A percentile compares a stretch with the other conserved stretches of the same genome.
Evolutionary conservation across 441 rosid species (phyloP).

Genomic region (Populus trichocarpa): DNA sequence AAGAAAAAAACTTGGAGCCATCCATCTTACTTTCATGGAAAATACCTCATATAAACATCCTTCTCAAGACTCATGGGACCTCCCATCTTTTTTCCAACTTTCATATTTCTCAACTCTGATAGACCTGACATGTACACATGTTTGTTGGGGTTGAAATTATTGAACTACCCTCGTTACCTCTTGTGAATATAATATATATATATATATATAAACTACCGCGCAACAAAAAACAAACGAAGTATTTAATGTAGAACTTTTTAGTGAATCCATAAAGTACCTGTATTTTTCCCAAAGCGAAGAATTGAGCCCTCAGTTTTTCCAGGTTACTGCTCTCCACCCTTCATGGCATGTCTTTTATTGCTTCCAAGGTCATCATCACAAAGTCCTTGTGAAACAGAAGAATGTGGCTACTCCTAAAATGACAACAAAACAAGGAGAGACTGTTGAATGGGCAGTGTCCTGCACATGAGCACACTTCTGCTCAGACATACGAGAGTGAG

Average conservation of each 20-base stretch:
- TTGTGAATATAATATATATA: too few relatives aligned
- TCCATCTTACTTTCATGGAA: slow-evolving; percentile 19
- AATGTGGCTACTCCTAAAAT: not conserved
- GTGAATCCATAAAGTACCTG: not conserved
- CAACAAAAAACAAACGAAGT: too few relatives aligned
- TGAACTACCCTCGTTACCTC: slow-evolving; percentile 17
- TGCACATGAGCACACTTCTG: not conserved
- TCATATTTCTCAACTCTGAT: slow-evolving; percentile 19
- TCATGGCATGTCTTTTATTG: not conserved
- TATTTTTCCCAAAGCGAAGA: not conserved
- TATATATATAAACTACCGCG: too few relatives aligned
- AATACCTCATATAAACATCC: not conserved
- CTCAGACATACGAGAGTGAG: not conserved
- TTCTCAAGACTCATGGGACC: slow-evolving; percentile 27
- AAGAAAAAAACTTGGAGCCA: slow-evolving; percentile 16
- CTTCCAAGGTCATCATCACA: not conserved
- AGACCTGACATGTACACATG: slow-evolving; percentile 37
- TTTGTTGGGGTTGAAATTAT: slow-evolving; percentile 37
- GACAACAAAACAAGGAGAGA: not conserved
- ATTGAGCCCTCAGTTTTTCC: not conserved
- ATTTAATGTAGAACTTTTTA: too few relatives aligned
- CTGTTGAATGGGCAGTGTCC: not conserved
- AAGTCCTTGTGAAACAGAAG: not conserved
- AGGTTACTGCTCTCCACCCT: not conserved
- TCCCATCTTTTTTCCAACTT: slow-evolving; percentile 22